Evolutionary conservation across 192 early-diverging fungal species (phyloP), one percentile per base, ranked within the genome.

Genomic region (Thoreauomyces humboldtii): DNA sequence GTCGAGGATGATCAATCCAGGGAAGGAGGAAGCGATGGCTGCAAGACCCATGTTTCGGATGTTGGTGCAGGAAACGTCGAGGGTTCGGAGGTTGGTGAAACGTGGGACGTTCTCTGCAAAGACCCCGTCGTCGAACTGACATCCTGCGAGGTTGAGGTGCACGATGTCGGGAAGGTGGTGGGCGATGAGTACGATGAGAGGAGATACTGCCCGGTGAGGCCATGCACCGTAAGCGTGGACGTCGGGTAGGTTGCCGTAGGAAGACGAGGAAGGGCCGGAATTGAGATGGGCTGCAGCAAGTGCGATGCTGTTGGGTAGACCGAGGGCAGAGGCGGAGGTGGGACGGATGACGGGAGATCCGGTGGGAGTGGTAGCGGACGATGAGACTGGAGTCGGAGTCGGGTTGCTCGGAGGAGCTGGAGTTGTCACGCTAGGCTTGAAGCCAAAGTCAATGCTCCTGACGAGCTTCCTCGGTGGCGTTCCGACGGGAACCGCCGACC

Each of bases 381-480:
- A 64, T 34, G 62, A 64, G 2, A 21, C 44, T 11, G 62, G 62
- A 0, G 62, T 64, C n/a, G 59, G 59, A 1, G 46, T 46, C 17
- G 59, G 59, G 17, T 36, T 61, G 24, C 43, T 5, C 27, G 59
- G 27, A 1, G 59, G 59, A 24, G 27, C 27, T 17, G 59, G 28
- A 46, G 14, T 33, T 15, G 59, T 11, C 22, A 22, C 31, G 17
- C 12, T 17, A 12, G 37, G 12, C 19, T 43, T 22, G 35, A 64
- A 64, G 28, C 62, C 62, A 54, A 64, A 64, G 22, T 64, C 62
- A 36, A 64, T 55, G 31, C 50, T 51, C 17, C 32, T 54, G 51
- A 64, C 32, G n/a, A 61, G 22, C 15, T 17, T 12, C 14, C 41
- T 61, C 59, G 43, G 27, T 17, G 59, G 14, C 21, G n/a, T n/a